These are phyloP conservation scores for Pythium vanterpoolii DNA, from an alignment of 352 stramenopile genomes.

Conservation along the genomic window DNA sequence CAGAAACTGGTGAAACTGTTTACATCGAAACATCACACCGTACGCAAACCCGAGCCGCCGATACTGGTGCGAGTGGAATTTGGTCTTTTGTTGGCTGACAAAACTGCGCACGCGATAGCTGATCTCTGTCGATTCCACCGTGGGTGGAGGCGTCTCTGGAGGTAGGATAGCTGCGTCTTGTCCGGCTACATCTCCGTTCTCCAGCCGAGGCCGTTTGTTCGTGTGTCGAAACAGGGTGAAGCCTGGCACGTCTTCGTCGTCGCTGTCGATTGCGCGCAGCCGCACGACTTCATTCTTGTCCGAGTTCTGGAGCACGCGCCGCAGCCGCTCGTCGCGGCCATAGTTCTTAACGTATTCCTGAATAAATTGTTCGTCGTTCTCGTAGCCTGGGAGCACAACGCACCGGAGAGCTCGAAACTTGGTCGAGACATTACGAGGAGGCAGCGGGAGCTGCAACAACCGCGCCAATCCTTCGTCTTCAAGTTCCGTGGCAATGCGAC, in stretches of 20 bases:
- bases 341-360: slow-evolving; percentile 77
- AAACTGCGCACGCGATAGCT: slow-evolving; percentile 73
- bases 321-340: slow-evolving; percentile 67
- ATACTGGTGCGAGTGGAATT: slow-evolving; percentile 63
- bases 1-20: slow-evolving; percentile 71
- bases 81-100: slow-evolving; percentile 52
- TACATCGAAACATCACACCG: slow-evolving; percentile 81
- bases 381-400: slow-evolving; percentile 58
- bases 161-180: not conserved
- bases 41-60: slow-evolving; percentile 76
- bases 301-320: slow-evolving; percentile 59
- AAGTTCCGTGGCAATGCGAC: slow-evolving; percentile 60
- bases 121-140: slow-evolving; percentile 30
- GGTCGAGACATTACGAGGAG: slow-evolving; percentile 72
- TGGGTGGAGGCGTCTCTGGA: not conserved
- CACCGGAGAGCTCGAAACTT: slow-evolving; percentile 75
- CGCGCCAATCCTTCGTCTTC: slow-evolving; percentile 46
- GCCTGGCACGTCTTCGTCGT: slow-evolving; percentile 32
- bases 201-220: slow-evolving; percentile 11
- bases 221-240: slow-evolving; percentile 16
- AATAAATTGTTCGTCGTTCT: slow-evolving; percentile 67
- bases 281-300: slow-evolving; percentile 55
- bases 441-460: slow-evolving; percentile 61
- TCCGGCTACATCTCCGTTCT: not conserved
- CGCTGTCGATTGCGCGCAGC: slow-evolving; percentile 38